Conservation (phyloP, 73 alveolate genomes). For the Tetrahymena malaccensis region DNA sequence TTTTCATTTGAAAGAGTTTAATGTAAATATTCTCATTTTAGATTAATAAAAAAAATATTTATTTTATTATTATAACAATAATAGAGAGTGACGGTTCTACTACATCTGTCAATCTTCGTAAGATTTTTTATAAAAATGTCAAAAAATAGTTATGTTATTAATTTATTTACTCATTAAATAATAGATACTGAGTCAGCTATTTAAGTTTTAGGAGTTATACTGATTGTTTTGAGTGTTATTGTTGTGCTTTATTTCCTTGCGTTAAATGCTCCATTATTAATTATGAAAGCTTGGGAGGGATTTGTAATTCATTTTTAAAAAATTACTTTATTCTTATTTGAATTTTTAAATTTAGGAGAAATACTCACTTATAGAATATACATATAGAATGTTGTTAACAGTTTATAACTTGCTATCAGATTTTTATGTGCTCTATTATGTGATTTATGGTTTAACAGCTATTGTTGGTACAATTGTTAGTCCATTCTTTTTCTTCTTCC, state of each 20-base stretch:
- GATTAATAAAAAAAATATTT: not conserved
- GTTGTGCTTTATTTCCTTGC: constrained; percentile 44
- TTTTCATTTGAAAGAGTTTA: constrained; percentile 20
- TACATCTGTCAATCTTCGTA: not conserved
- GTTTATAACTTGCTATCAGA: constrained; percentile 27
- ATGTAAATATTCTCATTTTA: not conserved
- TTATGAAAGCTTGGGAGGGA: constrained; percentile 44
- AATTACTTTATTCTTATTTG: not conserved
- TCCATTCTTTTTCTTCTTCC: constrained; percentile 52
- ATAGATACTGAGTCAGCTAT: not conserved
- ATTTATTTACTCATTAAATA: not conserved
- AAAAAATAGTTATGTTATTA: not conserved
- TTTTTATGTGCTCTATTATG: constrained; percentile 40
- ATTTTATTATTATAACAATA: not conserved
- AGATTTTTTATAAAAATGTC: not conserved
- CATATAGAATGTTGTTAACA: constrained; percentile 15
- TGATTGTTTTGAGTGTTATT: constrained; percentile 30
- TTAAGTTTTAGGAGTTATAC: constrained; percentile 31
- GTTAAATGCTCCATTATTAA: constrained; percentile 40
- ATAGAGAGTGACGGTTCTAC: not conserved
- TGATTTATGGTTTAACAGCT: constrained; percentile 30
- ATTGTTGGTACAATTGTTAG: constrained; percentile 39
- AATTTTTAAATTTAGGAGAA: not conserved
- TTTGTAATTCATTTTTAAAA: constrained; percentile 13
- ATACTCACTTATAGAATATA: not conserved